phyloP scores from a whole-genome alignment of 495 filamentous ascomycete species.

The Aspergillus hancockii region DNA sequence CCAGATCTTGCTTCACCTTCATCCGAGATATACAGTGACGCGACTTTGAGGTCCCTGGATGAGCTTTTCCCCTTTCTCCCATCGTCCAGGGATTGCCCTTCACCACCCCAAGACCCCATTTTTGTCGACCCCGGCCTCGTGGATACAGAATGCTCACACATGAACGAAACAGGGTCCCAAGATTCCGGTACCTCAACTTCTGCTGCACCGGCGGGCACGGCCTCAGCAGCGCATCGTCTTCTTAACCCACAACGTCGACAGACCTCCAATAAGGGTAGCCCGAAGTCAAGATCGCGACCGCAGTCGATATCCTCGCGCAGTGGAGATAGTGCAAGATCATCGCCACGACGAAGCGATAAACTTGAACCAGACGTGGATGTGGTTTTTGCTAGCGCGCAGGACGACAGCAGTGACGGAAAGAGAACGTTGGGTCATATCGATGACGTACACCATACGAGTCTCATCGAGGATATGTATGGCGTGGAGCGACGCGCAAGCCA shows the following conservation, averaged over 20 bases:
- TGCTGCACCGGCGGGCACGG: conserved; percentile 31
- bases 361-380: conserved; percentile 25
- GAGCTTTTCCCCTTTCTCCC: conserved; percentile 11
- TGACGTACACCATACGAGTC: conserved; percentile 28
- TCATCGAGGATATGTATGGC: conserved; percentile 71
- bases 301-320: conserved; percentile 12
- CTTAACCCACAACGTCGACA: conserved; percentile 19
- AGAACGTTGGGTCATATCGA: conserved; percentile 32
- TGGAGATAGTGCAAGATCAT: conserved; percentile 11
- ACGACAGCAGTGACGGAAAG: conserved; percentile 30
- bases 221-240: conserved; percentile 25
- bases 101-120: conserved; percentile 21
- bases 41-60: conserved; percentile 6
- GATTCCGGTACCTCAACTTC: conserved; percentile 16
- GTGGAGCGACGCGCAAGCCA: conserved; percentile 62
- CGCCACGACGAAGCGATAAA: conserved; percentile 15
- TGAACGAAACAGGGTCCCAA: conserved; percentile 24
- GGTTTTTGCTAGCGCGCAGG: conserved; percentile 28
- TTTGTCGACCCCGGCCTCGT: conserved; percentile 10
- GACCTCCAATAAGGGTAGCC: conserved; percentile 10
- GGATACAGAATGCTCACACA: conserved; percentile 23
- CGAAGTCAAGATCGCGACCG: conserved; percentile 12
- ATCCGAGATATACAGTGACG: conserved; percentile 4
- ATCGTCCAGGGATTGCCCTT: conserved; percentile 14
- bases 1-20: conserved; percentile 12